Conservation (phyloP, 768 basidiomycete genomes). For the Auriscalpium vulgare region DNA sequence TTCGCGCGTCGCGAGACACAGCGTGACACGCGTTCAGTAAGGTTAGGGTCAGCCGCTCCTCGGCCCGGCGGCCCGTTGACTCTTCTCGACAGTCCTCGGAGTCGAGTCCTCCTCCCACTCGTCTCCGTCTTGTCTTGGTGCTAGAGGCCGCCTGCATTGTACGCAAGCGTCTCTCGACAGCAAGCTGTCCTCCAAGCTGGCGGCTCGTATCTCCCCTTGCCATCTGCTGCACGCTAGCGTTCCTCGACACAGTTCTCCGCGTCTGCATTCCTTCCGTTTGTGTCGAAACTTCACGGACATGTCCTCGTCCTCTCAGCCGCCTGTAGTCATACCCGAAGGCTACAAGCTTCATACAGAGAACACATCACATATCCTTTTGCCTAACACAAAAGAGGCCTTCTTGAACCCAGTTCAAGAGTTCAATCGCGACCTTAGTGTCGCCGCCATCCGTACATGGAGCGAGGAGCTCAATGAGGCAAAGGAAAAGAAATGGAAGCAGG, state of each 20-base stretch:
- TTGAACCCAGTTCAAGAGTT: conserved; percentile 98
- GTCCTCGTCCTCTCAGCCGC: background rate
- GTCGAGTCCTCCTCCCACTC: too few relatives aligned
- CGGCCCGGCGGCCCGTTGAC: too few relatives aligned
- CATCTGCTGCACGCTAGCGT: background rate
- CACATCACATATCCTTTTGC: conserved; percentile 70
- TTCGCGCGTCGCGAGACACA: too few relatives aligned
- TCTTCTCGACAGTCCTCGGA: too few relatives aligned
- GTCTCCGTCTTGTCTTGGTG: too few relatives aligned
- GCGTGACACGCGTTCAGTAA: too few relatives aligned
- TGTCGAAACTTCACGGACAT: too few relatives aligned
- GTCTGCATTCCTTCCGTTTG: background rate
- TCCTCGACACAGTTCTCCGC: background rate
- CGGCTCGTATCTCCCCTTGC: too few relatives aligned
- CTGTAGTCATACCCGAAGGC: conserved; percentile 52
- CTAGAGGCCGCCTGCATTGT: too few relatives aligned
- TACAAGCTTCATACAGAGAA: conserved; percentile 78
- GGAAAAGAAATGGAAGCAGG: conserved; percentile 48
- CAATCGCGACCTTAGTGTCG: conserved; percentile 90
- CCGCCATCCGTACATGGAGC: conserved; percentile 86
- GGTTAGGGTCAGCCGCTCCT: too few relatives aligned
- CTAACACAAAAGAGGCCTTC: conserved; percentile 75
- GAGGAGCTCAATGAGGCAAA: conserved; percentile 60
- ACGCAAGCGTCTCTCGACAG: too few relatives aligned
- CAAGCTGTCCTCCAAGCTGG: too few relatives aligned